Evolutionary conservation across 1,284 basidiomycete species (phyloP), one percentile per base, ranked within the genome.

Genomic region (Cryptococcus floricola): DNA sequence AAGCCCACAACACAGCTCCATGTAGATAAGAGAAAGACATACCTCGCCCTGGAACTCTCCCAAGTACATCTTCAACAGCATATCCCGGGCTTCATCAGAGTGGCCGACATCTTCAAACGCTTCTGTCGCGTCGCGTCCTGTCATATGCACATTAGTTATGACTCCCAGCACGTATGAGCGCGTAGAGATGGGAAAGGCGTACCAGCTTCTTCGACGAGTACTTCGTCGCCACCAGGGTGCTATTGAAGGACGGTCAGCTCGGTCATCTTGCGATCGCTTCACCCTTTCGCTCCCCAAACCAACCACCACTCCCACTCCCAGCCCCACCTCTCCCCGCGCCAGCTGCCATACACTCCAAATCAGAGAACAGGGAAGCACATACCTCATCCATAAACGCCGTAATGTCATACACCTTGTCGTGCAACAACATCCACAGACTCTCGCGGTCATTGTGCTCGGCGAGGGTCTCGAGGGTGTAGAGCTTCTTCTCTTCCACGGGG

Each of bases 41-140:
- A 79, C 78, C 57, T 68, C 81, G 66, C 85, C 81, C 71, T 89
- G 86, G 62, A 94, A 89, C 9, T 88, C 84, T 50, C 91, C 91
- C 50, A 93, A 80, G 52, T 83, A 77, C 85, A 94, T 82, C 68
- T 78, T 84, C 59, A 84, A 83, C 56, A 99, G 83, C 61, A 96
- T 83, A n/a, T 82, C 86, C 58, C 95, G 87, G 16, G 95, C 96
- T 78, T 98, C 96, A 71, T 98, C 96, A 16, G 94, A 98, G 83
- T 98, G 95, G 45, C 96, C 95, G 48, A 98, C 94, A 76, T 98
- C 96, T 80, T 98, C 96, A 71, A 98, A 99, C 12, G 95, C 92
- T 76, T 98, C 96, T 44, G 95, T 96, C 28, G 92, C 93, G 77
- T 98, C 94, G 74, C 88, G 87, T 68, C 87, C 74, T 71, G 62